Percentiles rank a stretch among this genome's conserved stretches.
phyloP scores from a whole-genome alignment of 2,329 filamentous ascomycete genomes.

The Coniochaeta hoffmannii region DNA sequence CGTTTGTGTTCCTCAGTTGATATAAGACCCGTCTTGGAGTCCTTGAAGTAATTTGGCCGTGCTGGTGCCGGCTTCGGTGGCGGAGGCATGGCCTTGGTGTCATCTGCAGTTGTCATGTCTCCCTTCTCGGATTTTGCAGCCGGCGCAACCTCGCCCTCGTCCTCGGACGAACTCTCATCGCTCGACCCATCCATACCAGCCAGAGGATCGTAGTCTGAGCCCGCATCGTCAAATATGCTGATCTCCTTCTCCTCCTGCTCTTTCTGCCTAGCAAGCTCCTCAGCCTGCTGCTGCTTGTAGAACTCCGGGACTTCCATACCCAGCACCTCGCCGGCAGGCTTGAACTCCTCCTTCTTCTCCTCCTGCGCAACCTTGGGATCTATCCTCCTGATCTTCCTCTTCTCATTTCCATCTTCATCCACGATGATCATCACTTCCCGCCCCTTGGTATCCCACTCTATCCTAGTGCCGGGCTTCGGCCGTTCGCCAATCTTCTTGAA shows the following conservation, averaged over 20 bases:
- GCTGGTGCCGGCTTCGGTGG: conserved; percentile 34
- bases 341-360: conserved; percentile 28
- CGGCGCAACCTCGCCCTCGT: conserved; percentile 14
- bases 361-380: conserved; percentile 28
- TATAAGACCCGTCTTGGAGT: conserved; percentile 45
- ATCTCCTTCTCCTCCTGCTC: conserved; percentile 48
- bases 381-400: conserved; percentile 53
- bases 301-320: conserved; percentile 61
- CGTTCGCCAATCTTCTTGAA: conserved; percentile 59
- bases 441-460: conserved; percentile 54
- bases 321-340: conserved; percentile 47
- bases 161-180: conserved; percentile 31
- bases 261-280: conserved; percentile 29
- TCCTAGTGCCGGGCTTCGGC: conserved; percentile 45
- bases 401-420: conserved; percentile 59
- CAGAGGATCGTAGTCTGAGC: conserved; percentile 61
- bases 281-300: conserved; percentile 35
- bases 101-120: conserved; percentile 11
- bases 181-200: conserved; percentile 48
- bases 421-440: conserved; percentile 58
- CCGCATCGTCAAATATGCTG: conserved; percentile 59
- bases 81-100: conserved; percentile 33
- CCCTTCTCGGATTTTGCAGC: conserved; percentile 8
- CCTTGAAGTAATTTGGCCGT: conserved; percentile 54
- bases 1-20: conserved; percentile 43